Evolutionary conservation across 1,139 yeast species (phyloP), one percentile per base, ranked within the genome.

Genomic region (Hansenula anomala): DNA sequence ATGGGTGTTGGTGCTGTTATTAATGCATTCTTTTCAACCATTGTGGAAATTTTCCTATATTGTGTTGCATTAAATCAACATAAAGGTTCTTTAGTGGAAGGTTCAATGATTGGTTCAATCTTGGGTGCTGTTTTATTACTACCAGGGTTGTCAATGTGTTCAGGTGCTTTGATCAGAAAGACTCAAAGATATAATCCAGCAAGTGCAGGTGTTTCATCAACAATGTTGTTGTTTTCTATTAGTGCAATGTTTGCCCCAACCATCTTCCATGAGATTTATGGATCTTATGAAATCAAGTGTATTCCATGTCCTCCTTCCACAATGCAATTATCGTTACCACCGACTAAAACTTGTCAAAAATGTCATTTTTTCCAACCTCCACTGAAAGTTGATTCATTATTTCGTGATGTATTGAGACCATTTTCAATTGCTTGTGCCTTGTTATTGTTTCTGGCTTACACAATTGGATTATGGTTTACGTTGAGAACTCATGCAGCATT

Each of bases 1-100:
- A 92, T 92, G 97, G 97, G 97, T n/a, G 81, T 92, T 48, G 98
- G 98, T 67, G 98, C 99, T 2, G 96, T 90, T 1, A 89, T 92
- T 52, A 92, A 92, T 61, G 99, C 99, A 1, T 90, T 94, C 55
- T 92, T 92, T 70, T 90, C 98, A 1, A 90, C 98, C 0, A 75
- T 94, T 38, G 97, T 92, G 13, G 99, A 92, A 58, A 87, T 92
- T 20, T 92, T 83, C 59, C 67, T 92, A 37, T 92, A 92, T 58
- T 84, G 96, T 59, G 96, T 92, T 18, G 98, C 99, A 0, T 67
- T 92, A 46, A 71, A 76, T 41, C 95, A 89, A 58, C 75, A 81
- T 2, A 92, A 94, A 57, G 96, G 96, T 3, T 78, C 80, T 43
- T 70, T 92, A 35, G 98, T 94, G 2, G 98, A 94, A 64, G 99